Evolutionary conservation across 1,284 basidiomycete species (phyloP).

Genomic region (Pseudozyma pruni): DNA sequence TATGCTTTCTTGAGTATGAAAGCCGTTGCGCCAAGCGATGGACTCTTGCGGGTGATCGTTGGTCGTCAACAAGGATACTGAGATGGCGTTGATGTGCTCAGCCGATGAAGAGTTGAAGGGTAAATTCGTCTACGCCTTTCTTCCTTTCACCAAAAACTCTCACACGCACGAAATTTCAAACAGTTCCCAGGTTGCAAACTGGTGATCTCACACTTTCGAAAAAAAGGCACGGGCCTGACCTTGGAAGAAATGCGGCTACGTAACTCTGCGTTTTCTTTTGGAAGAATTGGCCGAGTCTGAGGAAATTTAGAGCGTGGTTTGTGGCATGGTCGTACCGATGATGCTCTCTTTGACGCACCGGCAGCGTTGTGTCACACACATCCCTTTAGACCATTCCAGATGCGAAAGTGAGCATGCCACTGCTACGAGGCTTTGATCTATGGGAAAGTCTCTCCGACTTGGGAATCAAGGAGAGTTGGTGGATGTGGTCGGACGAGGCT

Average conservation of each 20-base stretch:
- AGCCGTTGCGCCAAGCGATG: no score
- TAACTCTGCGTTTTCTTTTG: slow-evolving; percentile 3
- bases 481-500: no score
- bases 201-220: background rate
- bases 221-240: background rate
- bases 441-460: no score
- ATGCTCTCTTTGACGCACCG: no score
- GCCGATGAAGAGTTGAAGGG: background rate
- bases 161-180: slow-evolving; percentile 9
- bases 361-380: no score
- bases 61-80: background rate
- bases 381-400: no score
- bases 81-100: slow-evolving; percentile 5
- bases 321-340: no score
- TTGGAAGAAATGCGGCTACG: slow-evolving; percentile 2
- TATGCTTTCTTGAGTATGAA: no score
- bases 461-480: no score
- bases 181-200: background rate
- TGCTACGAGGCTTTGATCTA: no score
- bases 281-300: background rate
- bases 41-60: background rate
- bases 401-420: no score
- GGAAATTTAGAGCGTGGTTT: no score
- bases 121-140: background rate
- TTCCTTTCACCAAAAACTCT: background rate